Percentiles rank a stretch among this genome's conserved stretches.
phyloP scores from a whole-genome alignment of 345 rosid species.

The Eucalyptus marginata region DNA sequence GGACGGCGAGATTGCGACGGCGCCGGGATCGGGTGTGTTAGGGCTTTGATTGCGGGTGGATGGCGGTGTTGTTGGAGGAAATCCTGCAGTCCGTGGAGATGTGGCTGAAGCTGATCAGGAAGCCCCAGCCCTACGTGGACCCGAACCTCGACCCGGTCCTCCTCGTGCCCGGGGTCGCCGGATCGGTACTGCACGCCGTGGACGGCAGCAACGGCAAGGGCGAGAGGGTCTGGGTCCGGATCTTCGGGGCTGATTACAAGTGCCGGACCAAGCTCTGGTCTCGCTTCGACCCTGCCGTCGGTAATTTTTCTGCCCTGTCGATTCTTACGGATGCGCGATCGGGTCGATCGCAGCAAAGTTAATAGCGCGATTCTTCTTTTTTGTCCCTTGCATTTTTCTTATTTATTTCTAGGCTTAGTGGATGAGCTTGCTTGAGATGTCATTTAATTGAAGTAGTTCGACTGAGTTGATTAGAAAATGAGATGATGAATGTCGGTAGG shows the following conservation, averaged over 20 bases:
- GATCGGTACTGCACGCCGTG: slow-evolving; percentile 70
- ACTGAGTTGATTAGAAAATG: background rate
- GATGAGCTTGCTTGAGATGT: background rate
- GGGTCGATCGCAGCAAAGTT: background rate
- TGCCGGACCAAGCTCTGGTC: slow-evolving; percentile 91
- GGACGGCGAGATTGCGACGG: background rate
- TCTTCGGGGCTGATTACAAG: slow-evolving; percentile 65
- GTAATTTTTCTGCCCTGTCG: background rate
- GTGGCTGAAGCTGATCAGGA: slow-evolving; percentile 42
- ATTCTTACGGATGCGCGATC: background rate
- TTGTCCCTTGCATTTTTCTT: background rate
- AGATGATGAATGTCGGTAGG: background rate
- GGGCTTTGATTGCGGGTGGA: background rate
- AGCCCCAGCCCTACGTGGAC: slow-evolving; percentile 55
- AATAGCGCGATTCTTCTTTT: background rate
- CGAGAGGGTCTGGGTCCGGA: slow-evolving; percentile 90
- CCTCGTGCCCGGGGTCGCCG: slow-evolving; percentile 86
- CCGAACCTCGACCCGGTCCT: slow-evolving; percentile 88
- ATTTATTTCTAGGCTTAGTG: background rate
- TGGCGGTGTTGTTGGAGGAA: slow-evolving; percentile 65
- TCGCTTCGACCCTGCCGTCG: slow-evolving; percentile 72
- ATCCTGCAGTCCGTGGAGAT: slow-evolving; percentile 63
- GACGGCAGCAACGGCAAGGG: slow-evolving; percentile 39
- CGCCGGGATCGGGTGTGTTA: background rate
- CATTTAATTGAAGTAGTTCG: background rate